Percentiles rank a stretch among this genome's conserved stretches.
These are phyloP conservation scores for Paraphaeosphaeria sporulosa DNA, from an alignment of 2,329 filamentous ascomycete species.

Conservation along the genomic window DNA sequence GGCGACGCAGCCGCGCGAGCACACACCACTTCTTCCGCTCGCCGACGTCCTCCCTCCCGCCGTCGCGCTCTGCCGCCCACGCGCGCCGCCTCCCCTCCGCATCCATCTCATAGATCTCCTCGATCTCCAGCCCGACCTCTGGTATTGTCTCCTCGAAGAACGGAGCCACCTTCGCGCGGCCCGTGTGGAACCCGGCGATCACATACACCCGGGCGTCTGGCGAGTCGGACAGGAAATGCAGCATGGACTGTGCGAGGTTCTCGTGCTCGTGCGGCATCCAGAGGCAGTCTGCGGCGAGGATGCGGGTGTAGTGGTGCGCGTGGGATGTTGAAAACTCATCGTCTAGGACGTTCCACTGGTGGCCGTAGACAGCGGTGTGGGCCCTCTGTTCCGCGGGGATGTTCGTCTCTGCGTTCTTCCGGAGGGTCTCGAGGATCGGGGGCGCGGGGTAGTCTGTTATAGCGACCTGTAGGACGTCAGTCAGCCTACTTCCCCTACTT, in stretches of 20 bases:
- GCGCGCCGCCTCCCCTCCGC: conserved; percentile 68
- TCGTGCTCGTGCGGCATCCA: conserved; percentile 78
- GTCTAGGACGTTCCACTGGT: conserved; percentile 68
- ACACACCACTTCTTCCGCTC: conserved; percentile 76
- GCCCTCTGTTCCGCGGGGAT: conserved; percentile 47
- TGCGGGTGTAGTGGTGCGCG: conserved; percentile 62
- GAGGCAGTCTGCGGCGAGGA: conserved; percentile 76
- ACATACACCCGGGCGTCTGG: conserved; percentile 65
- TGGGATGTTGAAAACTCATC: conserved; percentile 49
- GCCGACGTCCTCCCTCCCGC: conserved; percentile 67
- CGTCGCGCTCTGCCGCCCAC: conserved; percentile 64
- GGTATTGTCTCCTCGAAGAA: conserved; percentile 68
- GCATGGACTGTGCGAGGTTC: conserved; percentile 69
- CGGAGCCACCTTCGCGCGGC: conserved; percentile 67
- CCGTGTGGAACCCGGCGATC: conserved; percentile 77
- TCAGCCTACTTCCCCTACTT: conserved; percentile 49
- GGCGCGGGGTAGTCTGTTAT: conserved; percentile 74
- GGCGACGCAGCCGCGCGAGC: conserved; percentile 54
- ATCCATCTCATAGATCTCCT: conserved; percentile 73
- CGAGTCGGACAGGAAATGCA: conserved; percentile 64
- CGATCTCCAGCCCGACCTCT: conserved; percentile 62
- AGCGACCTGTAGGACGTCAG: conserved; percentile 55
- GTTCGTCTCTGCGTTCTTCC: conserved; percentile 65
- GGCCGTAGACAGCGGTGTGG: conserved; percentile 62
- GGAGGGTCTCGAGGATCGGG: conserved; percentile 66